Conservation (phyloP, 768 basidiomycete genomes). For the Kwoniella botswanensis region DNA sequence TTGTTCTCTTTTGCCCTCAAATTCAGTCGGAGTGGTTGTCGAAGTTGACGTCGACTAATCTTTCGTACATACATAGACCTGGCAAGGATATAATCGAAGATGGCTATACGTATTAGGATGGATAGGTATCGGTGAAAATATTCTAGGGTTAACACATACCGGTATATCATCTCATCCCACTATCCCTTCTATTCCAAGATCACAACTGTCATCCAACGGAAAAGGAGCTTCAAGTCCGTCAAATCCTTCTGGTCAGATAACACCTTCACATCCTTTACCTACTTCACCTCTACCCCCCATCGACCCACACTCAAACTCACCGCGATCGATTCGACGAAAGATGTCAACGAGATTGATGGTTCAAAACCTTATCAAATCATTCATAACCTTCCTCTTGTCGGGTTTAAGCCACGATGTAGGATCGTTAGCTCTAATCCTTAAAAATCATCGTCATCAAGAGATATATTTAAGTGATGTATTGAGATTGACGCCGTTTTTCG, state of each 20-base stretch:
- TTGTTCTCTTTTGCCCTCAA: too few relatives aligned
- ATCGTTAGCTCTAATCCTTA: conserved; percentile 11
- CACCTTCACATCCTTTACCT: conserved; percentile 37
- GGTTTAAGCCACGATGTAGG: conserved; percentile 41
- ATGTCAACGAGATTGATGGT: conserved; percentile 14
- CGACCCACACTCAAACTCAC: too few relatives aligned
- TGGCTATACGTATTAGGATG: conserved; percentile 42
- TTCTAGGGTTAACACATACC: conserved; percentile 40
- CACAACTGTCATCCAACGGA: too few relatives aligned
- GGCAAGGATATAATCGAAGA: conserved; percentile 43
- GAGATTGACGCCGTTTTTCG: conserved; percentile 40
- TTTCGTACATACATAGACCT: conserved; percentile 24
- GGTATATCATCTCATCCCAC: conserved; percentile 29
- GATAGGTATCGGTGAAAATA: conserved; percentile 43
- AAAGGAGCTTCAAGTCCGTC: background rate
- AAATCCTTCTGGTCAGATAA: conserved; percentile 19
- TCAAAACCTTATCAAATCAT: conserved; percentile 42
- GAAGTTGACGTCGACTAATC: too few relatives aligned
- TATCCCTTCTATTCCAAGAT: background rate
- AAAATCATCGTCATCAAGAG: background rate
- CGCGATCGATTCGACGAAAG: background rate
- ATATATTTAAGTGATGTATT: conserved; percentile 14
- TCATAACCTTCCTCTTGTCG: conserved; percentile 42
- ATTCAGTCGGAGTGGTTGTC: too few relatives aligned
- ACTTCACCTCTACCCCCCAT: conserved; percentile 5